Conservation (phyloP, 352 stramenopile genomes). For the Phytophthora cactorum region DNA sequence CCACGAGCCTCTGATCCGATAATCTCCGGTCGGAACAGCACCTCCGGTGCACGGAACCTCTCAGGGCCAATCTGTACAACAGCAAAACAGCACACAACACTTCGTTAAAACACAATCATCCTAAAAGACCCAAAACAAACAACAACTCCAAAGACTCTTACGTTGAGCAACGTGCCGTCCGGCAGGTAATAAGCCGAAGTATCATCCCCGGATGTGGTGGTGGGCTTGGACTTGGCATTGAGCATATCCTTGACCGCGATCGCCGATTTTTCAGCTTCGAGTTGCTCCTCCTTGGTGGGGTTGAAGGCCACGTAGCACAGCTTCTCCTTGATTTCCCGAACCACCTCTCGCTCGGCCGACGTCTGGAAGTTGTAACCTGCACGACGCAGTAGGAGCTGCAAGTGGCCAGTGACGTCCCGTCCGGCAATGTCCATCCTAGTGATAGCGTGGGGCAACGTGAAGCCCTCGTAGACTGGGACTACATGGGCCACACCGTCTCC, state of each 20-base stretch:
- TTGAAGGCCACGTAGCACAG: slow-evolving; percentile 89
- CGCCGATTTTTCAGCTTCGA: slow-evolving; percentile 72
- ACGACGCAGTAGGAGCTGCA: slow-evolving; percentile 79
- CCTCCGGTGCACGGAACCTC: slow-evolving; percentile 82
- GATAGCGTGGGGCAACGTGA: slow-evolving; percentile 84
- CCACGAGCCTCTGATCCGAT: slow-evolving; percentile 83
- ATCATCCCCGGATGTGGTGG: slow-evolving; percentile 43
- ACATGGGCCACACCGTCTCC: slow-evolving; percentile 88
- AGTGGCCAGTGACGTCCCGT: slow-evolving; percentile 82
- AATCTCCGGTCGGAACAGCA: slow-evolving; percentile 84
- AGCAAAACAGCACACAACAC: slow-evolving; percentile 5
- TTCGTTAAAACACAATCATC: neutral
- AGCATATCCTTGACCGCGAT: slow-evolving; percentile 60
- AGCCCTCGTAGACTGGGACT: slow-evolving; percentile 88
- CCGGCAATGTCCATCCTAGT: slow-evolving; percentile 83
- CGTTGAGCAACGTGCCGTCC: slow-evolving; percentile 86
- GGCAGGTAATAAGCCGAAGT: slow-evolving; percentile 82
- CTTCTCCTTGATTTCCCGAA: slow-evolving; percentile 91
- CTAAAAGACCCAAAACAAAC: neutral
- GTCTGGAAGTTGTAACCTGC: slow-evolving; percentile 90
- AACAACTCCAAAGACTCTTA: slow-evolving; percentile 26
- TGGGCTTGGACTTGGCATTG: slow-evolving; percentile 51
- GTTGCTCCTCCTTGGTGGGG: slow-evolving; percentile 81
- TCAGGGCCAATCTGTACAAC: slow-evolving; percentile 71
- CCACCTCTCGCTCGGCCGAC: slow-evolving; percentile 88